A percentile compares a stretch with the other conserved stretches of the same genome.
Conservation (phyloP, 2,329 filamentous ascomycete genomes). For the Calycina herbarum region DNA sequence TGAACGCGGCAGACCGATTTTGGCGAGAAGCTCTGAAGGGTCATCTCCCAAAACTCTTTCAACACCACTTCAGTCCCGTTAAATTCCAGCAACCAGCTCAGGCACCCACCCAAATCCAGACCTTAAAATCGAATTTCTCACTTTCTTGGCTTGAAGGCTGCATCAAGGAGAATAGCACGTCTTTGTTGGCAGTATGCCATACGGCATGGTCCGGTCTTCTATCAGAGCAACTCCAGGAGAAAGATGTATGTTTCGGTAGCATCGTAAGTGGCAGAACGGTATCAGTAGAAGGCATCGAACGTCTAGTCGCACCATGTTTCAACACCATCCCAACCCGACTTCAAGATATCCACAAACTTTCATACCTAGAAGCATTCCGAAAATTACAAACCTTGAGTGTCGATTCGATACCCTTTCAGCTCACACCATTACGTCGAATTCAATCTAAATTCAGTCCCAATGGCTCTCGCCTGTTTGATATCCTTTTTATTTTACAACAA, state of each 20-base stretch:
- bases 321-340: slow-evolving; percentile 79
- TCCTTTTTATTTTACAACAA: slow-evolving; percentile 76
- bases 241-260: slow-evolving; percentile 83
- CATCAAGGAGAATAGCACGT: slow-evolving; percentile 55
- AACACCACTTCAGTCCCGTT: slow-evolving; percentile 37
- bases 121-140: slow-evolving; percentile 15
- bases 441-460: slow-evolving; percentile 52
- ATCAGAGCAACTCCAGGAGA: slow-evolving; percentile 50
- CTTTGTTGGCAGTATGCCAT: slow-evolving; percentile 69
- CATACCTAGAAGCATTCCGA: slow-evolving; percentile 37
- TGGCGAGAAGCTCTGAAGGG: slow-evolving; percentile 61
- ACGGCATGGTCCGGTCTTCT: slow-evolving; percentile 70
- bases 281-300: slow-evolving; percentile 63
- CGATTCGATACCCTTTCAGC: slow-evolving; percentile 65
- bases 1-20: slow-evolving; percentile 56
- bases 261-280: slow-evolving; percentile 77
- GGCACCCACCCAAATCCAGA: slow-evolving; percentile 16
- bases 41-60: slow-evolving; percentile 39
- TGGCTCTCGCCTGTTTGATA: slow-evolving; percentile 69
- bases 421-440: slow-evolving; percentile 72
- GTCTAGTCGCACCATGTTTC: slow-evolving; percentile 85
- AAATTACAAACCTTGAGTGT: slow-evolving; percentile 50
- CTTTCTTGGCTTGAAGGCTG: slow-evolving; percentile 45
- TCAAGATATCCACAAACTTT: slow-evolving; percentile 54
- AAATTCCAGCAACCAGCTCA: slow-evolving; percentile 7